phyloP scores from a whole-genome alignment of 1,139 yeast species.

The Candida glucosophila region DNA sequence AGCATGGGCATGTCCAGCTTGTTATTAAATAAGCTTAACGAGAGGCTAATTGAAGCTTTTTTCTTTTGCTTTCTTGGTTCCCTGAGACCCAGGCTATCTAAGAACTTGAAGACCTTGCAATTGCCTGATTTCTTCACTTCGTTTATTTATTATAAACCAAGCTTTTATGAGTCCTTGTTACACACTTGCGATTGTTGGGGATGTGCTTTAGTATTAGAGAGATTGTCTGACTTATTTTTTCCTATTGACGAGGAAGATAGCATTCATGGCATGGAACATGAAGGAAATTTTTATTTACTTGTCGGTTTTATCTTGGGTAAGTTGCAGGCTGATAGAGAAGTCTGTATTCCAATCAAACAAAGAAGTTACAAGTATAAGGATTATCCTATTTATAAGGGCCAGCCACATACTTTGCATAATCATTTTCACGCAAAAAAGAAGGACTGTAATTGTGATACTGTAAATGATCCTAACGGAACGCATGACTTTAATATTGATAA shows the following conservation, averaged over 20 bases:
- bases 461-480: constrained; percentile 17
- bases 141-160: constrained; percentile 31
- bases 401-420: constrained; percentile 28
- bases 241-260: constrained; percentile 13
- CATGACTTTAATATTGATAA: constrained; percentile 20
- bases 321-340: constrained; percentile 31
- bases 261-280: constrained; percentile 11
- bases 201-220: constrained; percentile 21
- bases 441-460: constrained; percentile 16
- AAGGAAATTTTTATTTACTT: constrained; percentile 23
- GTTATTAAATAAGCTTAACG: constrained; percentile 25
- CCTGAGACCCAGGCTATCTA: constrained; percentile 6
- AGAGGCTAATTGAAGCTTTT: constrained; percentile 29
- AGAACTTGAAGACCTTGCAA: constrained; percentile 20
- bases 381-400: constrained; percentile 32
- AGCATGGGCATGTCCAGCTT: constrained; percentile 22
- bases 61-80: constrained; percentile 19
- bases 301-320: constrained; percentile 30
- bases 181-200: constrained; percentile 33
- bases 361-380: constrained; percentile 13
- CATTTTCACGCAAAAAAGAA: constrained; percentile 17
- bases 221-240: constrained; percentile 14
- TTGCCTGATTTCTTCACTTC: constrained; percentile 32
- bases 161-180: constrained; percentile 25
- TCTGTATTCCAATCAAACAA: constrained; percentile 29